phyloP scores from a whole-genome alignment of 2,329 filamentous ascomycete genomes.

The Dryadomyces sulphureus region DNA sequence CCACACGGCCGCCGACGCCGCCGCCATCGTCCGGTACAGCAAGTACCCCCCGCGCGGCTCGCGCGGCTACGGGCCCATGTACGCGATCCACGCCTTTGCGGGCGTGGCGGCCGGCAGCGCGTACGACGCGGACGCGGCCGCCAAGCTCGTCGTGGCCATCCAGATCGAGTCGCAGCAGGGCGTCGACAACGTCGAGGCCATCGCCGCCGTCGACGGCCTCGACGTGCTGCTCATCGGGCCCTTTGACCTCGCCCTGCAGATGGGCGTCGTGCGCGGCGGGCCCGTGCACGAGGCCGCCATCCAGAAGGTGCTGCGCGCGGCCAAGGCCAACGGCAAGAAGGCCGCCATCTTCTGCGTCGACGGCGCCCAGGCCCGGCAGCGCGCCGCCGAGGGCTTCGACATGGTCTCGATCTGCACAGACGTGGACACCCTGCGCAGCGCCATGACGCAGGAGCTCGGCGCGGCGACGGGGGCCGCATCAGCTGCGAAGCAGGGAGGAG shows the following conservation, averaged over 20 bases:
- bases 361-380: constrained; percentile 19
- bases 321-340: constrained; percentile 21
- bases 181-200: constrained; percentile 26
- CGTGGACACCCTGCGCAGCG: constrained; percentile 17
- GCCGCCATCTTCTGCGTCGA: constrained; percentile 23
- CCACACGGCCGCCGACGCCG: constrained; percentile 13
- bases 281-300: constrained; percentile 24
- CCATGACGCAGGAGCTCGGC: constrained; percentile 18
- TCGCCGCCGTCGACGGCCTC: constrained; percentile 23
- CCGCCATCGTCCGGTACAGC: constrained; percentile 10
- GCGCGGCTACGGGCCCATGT: constrained; percentile 19
- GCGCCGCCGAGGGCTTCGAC: constrained; percentile 22
- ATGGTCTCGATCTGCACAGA: constrained; percentile 25
- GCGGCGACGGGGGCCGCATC: constrained; percentile 15
- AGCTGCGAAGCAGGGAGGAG: neutral
- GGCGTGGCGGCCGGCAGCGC: constrained; percentile 14
- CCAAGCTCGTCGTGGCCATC: constrained; percentile 18
- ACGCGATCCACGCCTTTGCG: constrained; percentile 13
- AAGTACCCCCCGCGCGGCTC: constrained; percentile 13
- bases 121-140: constrained; percentile 20
- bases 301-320: constrained; percentile 18
- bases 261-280: constrained; percentile 15
- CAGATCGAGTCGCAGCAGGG: constrained; percentile 26
- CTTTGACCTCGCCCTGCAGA: constrained; percentile 21
- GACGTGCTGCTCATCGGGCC: constrained; percentile 24